Evolutionary conservation across 176 grass and related monocot genomes (phyloP).

Genomic region (Avena sativa): DNA sequence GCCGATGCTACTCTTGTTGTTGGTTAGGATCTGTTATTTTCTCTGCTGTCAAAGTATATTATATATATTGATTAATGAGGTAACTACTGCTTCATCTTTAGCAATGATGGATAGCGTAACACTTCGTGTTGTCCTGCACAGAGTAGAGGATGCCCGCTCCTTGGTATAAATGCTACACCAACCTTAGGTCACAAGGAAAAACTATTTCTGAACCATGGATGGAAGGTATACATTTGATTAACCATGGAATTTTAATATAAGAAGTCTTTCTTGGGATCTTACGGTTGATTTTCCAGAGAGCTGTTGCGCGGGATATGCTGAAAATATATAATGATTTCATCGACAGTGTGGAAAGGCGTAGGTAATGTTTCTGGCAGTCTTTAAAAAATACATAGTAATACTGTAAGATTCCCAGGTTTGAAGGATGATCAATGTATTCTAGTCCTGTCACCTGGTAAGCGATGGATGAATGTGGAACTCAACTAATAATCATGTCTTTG

Average conservation of each 20-base stretch:
- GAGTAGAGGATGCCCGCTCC: slow-evolving; percentile 95
- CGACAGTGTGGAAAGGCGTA: slow-evolving; percentile 76
- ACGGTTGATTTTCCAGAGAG: slow-evolving; percentile 55
- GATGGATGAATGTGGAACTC: not conserved
- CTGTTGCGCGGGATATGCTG: slow-evolving; percentile 93
- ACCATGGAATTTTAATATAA: slow-evolving; percentile 25
- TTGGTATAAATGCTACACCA: slow-evolving; percentile 93
- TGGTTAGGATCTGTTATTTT: too few species aligned
- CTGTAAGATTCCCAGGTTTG: not conserved
- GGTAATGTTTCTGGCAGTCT: slow-evolving; percentile 53
- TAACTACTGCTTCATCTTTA: not conserved
- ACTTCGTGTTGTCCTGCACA: slow-evolving; percentile 38
- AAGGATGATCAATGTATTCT: not conserved
- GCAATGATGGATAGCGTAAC: slow-evolving; percentile 2
- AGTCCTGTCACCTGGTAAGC: not conserved
- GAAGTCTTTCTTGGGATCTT: not conserved
- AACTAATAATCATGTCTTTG: slow-evolving; percentile 21
- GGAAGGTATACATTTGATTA: slow-evolving; percentile 61
- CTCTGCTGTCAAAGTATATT: too few species aligned
- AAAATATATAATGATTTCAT: slow-evolving; percentile 95
- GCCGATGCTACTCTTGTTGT: too few species aligned
- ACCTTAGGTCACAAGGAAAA: slow-evolving; percentile 80
- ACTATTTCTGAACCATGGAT: slow-evolving; percentile 85
- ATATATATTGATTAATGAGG: slow-evolving; percentile 8
- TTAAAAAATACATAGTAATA: not conserved